Percentiles rank a stretch among this genome's conserved stretches.
These are phyloP conservation scores for Teunomyces stri DNA, from an alignment of 805 yeast genomes.

Conservation along the genomic window DNA sequence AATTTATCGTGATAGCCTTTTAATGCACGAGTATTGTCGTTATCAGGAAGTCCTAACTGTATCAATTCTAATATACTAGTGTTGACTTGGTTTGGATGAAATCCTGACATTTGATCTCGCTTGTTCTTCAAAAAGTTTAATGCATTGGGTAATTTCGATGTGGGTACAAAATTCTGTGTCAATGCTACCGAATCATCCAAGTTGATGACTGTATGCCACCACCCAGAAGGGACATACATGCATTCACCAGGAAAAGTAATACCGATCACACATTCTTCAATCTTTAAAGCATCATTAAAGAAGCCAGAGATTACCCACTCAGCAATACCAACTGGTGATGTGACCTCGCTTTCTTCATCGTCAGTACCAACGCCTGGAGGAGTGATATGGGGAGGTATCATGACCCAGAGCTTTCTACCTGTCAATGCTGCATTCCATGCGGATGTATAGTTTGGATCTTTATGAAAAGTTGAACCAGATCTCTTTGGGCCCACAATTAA, in stretches of 20 bases:
- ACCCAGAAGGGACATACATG: conserved; percentile 88
- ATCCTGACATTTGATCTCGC: conserved; percentile 75
- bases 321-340: conserved; percentile 87
- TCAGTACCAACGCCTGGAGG: conserved; percentile 89
- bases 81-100: conserved; percentile 55
- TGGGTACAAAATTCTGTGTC: conserved; percentile 86
- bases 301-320: conserved; percentile 89
- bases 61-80: conserved; percentile 11
- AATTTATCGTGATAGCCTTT: conserved; percentile 25
- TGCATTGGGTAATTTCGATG: conserved; percentile 56
- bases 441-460: conserved; percentile 86
- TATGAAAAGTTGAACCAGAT: conserved; percentile 88
- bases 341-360: conserved; percentile 79
- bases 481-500: conserved; percentile 78
- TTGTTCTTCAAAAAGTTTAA: conserved; percentile 66
- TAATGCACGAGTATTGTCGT: conserved; percentile 18
- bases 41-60: conserved; percentile 6
- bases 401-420: conserved; percentile 82
- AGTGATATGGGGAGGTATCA: conserved; percentile 72
- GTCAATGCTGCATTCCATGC: conserved; percentile 85
- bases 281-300: conserved; percentile 61
- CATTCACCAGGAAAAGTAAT: conserved; percentile 81
- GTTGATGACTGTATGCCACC: conserved; percentile 97
- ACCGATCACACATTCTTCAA: conserved; percentile 62
- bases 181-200: conserved; percentile 78